Percentiles rank a stretch among this genome's conserved stretches.
These are phyloP conservation scores for Saccharomyces pastorianus DNA, from an alignment of 1,139 yeast genomes.

Conservation along the genomic window DNA sequence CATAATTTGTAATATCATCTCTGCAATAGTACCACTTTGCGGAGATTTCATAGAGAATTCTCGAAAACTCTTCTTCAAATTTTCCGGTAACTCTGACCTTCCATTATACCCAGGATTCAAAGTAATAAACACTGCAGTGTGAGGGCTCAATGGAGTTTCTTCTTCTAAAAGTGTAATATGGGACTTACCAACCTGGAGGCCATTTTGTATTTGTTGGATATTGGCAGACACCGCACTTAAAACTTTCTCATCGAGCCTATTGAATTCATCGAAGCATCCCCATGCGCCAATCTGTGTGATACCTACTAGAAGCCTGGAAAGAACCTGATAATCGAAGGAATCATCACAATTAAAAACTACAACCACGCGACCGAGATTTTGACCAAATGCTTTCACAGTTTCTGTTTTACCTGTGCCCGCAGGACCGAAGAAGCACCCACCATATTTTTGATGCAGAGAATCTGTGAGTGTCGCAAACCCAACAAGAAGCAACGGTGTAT, in stretches of 20 bases:
- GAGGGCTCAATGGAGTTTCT: conserved; percentile 37
- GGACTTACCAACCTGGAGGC: conserved; percentile 30
- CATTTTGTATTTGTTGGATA: conserved; percentile 61
- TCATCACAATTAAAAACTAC: conserved; percentile 89
- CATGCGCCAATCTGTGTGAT: conserved; percentile 83
- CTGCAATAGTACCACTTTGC: conserved; percentile 61
- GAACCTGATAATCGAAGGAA: conserved; percentile 71
- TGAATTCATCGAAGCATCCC: conserved; percentile 97
- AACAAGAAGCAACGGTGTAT: conserved; percentile 63
- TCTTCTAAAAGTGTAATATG: conserved; percentile 46
- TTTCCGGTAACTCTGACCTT: conserved; percentile 76
- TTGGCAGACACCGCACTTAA: conserved; percentile 83
- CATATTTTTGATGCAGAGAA: conserved; percentile 63
- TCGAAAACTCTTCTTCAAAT: conserved; percentile 70
- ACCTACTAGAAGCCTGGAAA: conserved; percentile 72
- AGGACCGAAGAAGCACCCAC: conserved; percentile 95
- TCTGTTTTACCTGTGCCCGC: conserved; percentile 98
- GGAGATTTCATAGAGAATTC: conserved; percentile 70
- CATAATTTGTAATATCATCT: conserved; percentile 63
- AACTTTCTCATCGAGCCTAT: conserved; percentile 62
- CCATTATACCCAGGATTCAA: conserved; percentile 91
- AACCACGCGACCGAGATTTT: conserved; percentile 71
- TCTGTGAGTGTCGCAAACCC: conserved; percentile 66
- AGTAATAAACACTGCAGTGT: conserved; percentile 76
- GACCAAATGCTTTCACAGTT: conserved; percentile 77